Evolutionary conservation across 2,329 filamentous ascomycete species (phyloP), one percentile per base, ranked within the genome.

Genomic region (Blastomyces parvus): DNA sequence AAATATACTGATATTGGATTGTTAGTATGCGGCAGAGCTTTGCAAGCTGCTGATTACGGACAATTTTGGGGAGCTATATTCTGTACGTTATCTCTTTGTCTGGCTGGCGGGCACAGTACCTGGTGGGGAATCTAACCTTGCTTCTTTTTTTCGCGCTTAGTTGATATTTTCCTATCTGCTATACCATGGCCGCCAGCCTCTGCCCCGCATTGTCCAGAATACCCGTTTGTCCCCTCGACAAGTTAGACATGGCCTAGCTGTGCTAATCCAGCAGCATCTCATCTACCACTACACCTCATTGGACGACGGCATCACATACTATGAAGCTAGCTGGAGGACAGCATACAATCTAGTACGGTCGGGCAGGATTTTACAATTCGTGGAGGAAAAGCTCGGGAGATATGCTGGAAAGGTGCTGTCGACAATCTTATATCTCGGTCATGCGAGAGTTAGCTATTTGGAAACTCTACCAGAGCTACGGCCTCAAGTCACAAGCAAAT

Each of bases 11-110:
- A 61, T 65, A 33, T 60, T 40, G 67, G 64, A 65, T 66, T 66
- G 62, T 66, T 67, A 91, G 80, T 84, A 89, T 74, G 83, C 89
- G 69, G 86, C 88, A 72, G 90, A 97, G 84, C 89, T 97, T 73
- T 96, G 91, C 81, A 85, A 88, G 80, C 86, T 96, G 74, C 84
- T 97, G 67, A 88, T 97, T 67, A 87, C 91, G 73, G 91, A 97
- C 74, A 83, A 90, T 64, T 93, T 94, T 76, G 94, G 94, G 73
- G 90, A 96, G 79, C 86, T 97, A 64, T 91, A 91, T 66, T 90
- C 91, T 74, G 93, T 97, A 88, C 72, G 88, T 63, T 57, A 57
- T 46, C 57, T 56, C 62, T 40, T 40, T 6, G 40, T 22, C 8
- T 57, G 8, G n/a, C 33, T 50, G 52, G 27, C 62, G 30, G 52